Evolutionary conservation across 306 rosid genomes (phyloP).

Genomic region (Pyrus communis): DNA sequence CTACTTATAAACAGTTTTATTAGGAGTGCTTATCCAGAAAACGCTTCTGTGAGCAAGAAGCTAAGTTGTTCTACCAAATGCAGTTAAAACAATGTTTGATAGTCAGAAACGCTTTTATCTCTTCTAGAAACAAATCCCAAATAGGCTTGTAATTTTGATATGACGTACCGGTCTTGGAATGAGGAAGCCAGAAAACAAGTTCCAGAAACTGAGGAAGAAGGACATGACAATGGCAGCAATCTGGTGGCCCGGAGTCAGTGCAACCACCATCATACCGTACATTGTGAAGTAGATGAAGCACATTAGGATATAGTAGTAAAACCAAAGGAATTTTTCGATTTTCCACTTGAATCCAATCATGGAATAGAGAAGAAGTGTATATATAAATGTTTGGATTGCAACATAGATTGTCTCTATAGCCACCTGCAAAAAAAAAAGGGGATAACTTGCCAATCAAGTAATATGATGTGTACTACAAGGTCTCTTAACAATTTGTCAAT

Average conservation of each 20-base stretch:
- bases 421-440: conserved; percentile 22
- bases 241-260: conserved; percentile 38
- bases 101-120: no score
- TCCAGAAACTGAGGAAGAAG: conserved; percentile 40
- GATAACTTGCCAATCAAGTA: background rate
- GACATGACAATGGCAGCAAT: conserved; percentile 34
- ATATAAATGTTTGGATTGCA: conserved; percentile 26
- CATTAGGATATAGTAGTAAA: conserved; percentile 30
- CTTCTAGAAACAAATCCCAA: background rate
- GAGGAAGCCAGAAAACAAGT: conserved; percentile 39
- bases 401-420: conserved; percentile 32
- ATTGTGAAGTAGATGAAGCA: conserved; percentile 39
- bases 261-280: conserved; percentile 49
- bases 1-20: no score
- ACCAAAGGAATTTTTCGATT: conserved; percentile 20
- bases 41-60: no score
- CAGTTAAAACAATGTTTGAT: no score
- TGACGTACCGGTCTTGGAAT: conserved; percentile 30
- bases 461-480: background rate
- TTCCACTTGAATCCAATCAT: conserved; percentile 42
- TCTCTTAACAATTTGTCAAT: background rate
- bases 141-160: background rate
- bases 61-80: no score
- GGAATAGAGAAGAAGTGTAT: conserved; percentile 26
- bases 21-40: no score